phyloP scores from a whole-genome alignment of 2,329 filamentous ascomycete species.

The Epicoccum sorghinum region DNA sequence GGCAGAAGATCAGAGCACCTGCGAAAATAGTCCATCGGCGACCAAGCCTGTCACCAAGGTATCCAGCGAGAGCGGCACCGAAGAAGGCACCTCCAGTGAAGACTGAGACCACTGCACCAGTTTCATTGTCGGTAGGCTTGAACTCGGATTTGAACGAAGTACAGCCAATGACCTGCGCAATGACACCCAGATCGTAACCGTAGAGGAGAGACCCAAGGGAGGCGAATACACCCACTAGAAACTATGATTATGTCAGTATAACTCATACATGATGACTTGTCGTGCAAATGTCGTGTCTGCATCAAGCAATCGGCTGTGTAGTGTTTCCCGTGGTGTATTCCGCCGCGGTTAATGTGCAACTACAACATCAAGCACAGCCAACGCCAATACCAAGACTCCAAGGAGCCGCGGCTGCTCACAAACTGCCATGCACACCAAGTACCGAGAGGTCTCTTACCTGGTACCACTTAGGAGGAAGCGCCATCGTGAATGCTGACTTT shows the following conservation, averaged over 20 bases:
- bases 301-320: neutral
- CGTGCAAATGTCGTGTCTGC: neutral
- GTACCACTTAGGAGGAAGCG: constrained; percentile 63
- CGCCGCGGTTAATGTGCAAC: neutral
- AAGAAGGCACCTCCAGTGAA: constrained; percentile 80
- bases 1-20: constrained; percentile 72
- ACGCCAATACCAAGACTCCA: neutral
- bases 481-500: constrained; percentile 50
- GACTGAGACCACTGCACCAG: constrained; percentile 74
- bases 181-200: constrained; percentile 66
- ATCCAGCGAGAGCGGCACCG: constrained; percentile 69
- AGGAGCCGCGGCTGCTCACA: neutral
- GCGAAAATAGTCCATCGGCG: constrained; percentile 74
- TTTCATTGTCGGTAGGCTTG: constrained; percentile 51
- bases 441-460: constrained; percentile 48
- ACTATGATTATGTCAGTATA: constrained; percentile 46
- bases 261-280: neutral
- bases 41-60: constrained; percentile 67
- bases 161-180: constrained; percentile 61
- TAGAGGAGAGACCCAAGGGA: constrained; percentile 64
- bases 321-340: neutral
- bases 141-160: constrained; percentile 52
- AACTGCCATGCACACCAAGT: neutral
- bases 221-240: constrained; percentile 64
- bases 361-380: neutral